Evolutionary conservation across 2,329 filamentous ascomycete genomes (phyloP).

Genomic region (Alternaria triticina): DNA sequence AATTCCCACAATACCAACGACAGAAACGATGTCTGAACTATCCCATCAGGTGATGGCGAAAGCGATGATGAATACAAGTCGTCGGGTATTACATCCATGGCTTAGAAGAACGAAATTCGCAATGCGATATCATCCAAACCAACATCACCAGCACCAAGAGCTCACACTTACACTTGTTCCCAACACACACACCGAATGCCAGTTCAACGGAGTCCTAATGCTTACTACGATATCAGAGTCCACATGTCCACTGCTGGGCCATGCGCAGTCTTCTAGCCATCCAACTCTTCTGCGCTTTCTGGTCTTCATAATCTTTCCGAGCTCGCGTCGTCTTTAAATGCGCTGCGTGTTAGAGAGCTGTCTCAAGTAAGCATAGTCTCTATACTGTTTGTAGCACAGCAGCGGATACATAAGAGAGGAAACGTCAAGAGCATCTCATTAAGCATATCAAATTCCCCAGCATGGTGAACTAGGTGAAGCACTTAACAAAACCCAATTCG

Average conservation of each 20-base stretch:
- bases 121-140: not conserved
- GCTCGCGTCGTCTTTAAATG: not conserved
- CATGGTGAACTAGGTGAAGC: not conserved
- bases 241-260: not conserved
- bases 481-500: not conserved
- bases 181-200: not conserved
- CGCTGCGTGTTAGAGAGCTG: not conserved
- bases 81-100: not conserved
- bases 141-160: not conserved
- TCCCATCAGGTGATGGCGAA: not conserved
- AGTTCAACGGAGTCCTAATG: not conserved
- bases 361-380: not conserved
- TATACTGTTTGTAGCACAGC: not conserved
- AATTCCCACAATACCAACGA: not conserved
- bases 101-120: not conserved
- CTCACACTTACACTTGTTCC: not conserved
- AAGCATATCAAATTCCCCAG: not conserved
- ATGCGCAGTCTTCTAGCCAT: not conserved
- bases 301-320: not conserved
- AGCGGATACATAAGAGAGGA: not conserved
- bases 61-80: not conserved
- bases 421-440: not conserved
- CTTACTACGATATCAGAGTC: not conserved
- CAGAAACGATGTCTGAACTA: not conserved
- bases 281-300: not conserved